Evolutionary conservation across 495 filamentous ascomycete species (phyloP), one percentile per base, ranked within the genome.

Genomic region (Tuber magnatum): DNA sequence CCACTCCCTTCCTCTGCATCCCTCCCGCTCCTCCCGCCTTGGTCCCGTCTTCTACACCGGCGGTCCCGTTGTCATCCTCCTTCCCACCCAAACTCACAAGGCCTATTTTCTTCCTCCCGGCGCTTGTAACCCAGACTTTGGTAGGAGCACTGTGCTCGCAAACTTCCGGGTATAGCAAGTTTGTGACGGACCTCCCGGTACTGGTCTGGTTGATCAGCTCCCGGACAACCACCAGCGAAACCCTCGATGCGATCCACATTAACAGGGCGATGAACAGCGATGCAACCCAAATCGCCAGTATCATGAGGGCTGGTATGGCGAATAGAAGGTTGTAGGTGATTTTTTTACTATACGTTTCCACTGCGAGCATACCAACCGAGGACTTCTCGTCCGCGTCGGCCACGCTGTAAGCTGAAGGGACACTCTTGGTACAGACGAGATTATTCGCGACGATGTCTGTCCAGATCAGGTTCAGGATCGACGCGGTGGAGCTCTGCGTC

Each of bases 381-480:
- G 14, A 48, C 39, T 35, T 74, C 10, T 18, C 43, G 43, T 18
- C 43, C 5, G 1, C 43, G 43, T 72, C 38, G 40, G 9, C 24
- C 12, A 20, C 20, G 42, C 79, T 1, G 46, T 28, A 65, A 74
- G 79, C 10, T 48, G 61, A 18, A 28, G 72, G 18, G 71, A 74
- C 42, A 77, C 73, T 71, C 71, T 80, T 83, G 0, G 83, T 86
- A 0, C 85, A 85, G 2, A 85, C 80, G 0, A 85, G 81, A 0
- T 80, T 78, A 68, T 82, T 82, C 12, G 85, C 83, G 0, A 84
- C 79, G 3, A 83, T 41, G 70, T 87, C 85, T 0, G 85, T 85
- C 82, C 83, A 86, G 43, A 86, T 82, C 0, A 85, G 80, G 69
- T 86, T 84, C 6, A 84, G 69, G 51, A 86, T 86, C n/a, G 69